Percentiles rank a stretch among this genome's conserved stretches.
phyloP scores from a whole-genome alignment of 768 basidiomycete species.

The Boletus rufocinnamomeus region DNA sequence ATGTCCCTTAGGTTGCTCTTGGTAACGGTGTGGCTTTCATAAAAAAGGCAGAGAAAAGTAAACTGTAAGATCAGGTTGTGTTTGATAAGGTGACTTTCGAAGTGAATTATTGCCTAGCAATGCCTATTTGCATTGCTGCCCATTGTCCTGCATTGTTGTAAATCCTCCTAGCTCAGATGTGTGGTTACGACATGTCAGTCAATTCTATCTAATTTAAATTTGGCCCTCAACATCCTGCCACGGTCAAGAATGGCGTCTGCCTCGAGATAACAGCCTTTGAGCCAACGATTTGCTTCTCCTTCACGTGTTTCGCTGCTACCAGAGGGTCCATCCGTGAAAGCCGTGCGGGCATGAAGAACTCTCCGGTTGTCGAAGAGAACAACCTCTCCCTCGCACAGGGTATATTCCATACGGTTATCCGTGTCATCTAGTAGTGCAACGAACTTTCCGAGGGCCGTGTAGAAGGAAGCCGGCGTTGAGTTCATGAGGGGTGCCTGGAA shows the following conservation, averaged over 20 bases:
- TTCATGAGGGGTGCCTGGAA: slow-evolving; percentile 82
- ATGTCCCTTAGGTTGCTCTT: slow-evolving; percentile 44
- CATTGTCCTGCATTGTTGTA: background rate
- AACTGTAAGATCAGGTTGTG: slow-evolving; percentile 33
- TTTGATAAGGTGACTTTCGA: background rate
- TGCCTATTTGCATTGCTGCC: background rate
- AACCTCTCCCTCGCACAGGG: slow-evolving; percentile 78
- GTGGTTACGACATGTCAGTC: background rate
- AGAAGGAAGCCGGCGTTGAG: slow-evolving; percentile 56
- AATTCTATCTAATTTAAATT: slow-evolving; percentile 17
- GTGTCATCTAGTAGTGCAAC: slow-evolving; percentile 56
- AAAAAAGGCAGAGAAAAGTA: slow-evolving; percentile 49
- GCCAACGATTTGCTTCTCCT: slow-evolving; percentile 71
- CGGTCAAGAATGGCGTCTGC: slow-evolving; percentile 65
- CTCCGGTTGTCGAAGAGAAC: slow-evolving; percentile 92
- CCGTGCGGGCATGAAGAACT: slow-evolving; percentile 83
- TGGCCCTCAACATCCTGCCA: slow-evolving; percentile 50
- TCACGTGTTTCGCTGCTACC: slow-evolving; percentile 37
- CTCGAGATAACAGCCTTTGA: slow-evolving; percentile 86
- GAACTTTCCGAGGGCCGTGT: slow-evolving; percentile 63
- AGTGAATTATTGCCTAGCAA: background rate
- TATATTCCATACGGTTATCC: slow-evolving; percentile 57
- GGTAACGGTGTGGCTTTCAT: slow-evolving; percentile 68
- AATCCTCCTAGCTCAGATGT: background rate
- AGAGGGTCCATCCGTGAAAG: slow-evolving; percentile 51